Evolutionary conservation across 441 rosid species (phyloP).

Genomic region (Syzygium malaccense): DNA sequence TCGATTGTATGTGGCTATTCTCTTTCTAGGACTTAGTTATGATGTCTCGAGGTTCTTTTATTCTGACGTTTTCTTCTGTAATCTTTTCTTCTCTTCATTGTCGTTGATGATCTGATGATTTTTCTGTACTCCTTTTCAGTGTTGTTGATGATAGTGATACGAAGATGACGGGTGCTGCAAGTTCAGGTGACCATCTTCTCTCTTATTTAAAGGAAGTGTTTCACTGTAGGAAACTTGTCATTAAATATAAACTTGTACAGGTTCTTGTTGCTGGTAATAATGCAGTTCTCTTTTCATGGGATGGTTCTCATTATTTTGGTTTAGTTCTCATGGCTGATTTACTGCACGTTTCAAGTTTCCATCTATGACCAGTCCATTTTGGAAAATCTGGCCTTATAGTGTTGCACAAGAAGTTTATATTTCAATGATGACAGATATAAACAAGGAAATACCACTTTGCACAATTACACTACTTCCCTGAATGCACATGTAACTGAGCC

Average conservation of each 20-base stretch:
- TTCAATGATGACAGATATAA: neutral
- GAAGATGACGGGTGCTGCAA: slow-evolving; percentile 30
- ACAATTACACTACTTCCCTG: neutral
- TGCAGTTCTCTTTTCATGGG: neutral
- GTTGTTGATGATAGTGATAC: slow-evolving; percentile 57
- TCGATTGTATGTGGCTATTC: neutral
- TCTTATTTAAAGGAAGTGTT: neutral
- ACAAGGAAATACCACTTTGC: neutral
- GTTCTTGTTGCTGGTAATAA: neutral
- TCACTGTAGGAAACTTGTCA: neutral
- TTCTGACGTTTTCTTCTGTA: neutral
- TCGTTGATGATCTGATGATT: neutral
- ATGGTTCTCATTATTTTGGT: neutral
- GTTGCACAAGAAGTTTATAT: neutral
- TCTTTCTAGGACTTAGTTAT: neutral
- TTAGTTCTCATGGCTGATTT: neutral
- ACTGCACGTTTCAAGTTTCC: neutral
- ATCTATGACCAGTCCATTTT: neutral
- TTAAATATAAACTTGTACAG: neutral
- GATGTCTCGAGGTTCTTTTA: neutral
- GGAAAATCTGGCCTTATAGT: neutral
- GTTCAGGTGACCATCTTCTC: slow-evolving; percentile 39
- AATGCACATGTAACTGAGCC: neutral
- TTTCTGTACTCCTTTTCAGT: slow-evolving; percentile 25
- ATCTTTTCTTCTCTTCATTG: neutral